phyloP scores from a whole-genome alignment of 768 basidiomycete species.

The Paxillus rubicundulus region DNA sequence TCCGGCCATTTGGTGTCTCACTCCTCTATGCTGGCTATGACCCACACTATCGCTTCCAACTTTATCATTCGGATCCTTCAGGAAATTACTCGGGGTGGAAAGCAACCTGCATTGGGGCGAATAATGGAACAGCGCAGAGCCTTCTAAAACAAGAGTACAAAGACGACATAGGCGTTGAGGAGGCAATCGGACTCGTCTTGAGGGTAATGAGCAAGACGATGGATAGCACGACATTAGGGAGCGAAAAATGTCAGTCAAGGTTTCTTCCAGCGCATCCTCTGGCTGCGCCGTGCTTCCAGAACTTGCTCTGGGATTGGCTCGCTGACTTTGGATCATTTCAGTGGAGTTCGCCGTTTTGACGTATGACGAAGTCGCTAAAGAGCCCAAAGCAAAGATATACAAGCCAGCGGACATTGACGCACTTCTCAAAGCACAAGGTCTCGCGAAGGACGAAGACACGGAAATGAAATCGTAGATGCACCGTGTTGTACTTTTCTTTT shows the following conservation, averaged over 20 bases:
- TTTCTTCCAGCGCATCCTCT: background rate
- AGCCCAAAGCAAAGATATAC: conserved; percentile 90
- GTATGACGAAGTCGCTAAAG: conserved; percentile 70
- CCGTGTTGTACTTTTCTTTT: conserved; percentile 5
- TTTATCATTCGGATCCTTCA: conserved; percentile 97
- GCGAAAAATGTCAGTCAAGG: conserved; percentile 81
- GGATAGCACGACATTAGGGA: conserved; percentile 95
- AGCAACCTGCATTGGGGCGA: conserved; percentile 98
- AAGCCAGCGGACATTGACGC: conserved; percentile 85
- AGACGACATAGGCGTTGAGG: conserved; percentile 87
- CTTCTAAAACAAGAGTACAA: conserved; percentile 98
- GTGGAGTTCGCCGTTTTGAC: conserved; percentile 97
- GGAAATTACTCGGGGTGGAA: conserved; percentile 99
- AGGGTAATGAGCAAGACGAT: conserved; percentile 99
- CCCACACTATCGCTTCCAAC: conserved; percentile 92
- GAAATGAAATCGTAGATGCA: conserved; percentile 61
- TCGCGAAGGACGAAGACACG: conserved; percentile 80
- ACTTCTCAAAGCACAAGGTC: conserved; percentile 70
- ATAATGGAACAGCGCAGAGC: conserved; percentile 94
- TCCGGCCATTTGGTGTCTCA: conserved; percentile 97
- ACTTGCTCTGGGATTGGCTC: background rate
- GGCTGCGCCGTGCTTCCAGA: no score
- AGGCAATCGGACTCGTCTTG: conserved; percentile 88
- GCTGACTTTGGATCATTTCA: conserved; percentile 30
- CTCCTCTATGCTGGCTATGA: conserved; percentile 96